These are phyloP conservation scores for Solidago caesia DNA, from an alignment of 129 eudicot genomes.

Conservation along the genomic window DNA sequence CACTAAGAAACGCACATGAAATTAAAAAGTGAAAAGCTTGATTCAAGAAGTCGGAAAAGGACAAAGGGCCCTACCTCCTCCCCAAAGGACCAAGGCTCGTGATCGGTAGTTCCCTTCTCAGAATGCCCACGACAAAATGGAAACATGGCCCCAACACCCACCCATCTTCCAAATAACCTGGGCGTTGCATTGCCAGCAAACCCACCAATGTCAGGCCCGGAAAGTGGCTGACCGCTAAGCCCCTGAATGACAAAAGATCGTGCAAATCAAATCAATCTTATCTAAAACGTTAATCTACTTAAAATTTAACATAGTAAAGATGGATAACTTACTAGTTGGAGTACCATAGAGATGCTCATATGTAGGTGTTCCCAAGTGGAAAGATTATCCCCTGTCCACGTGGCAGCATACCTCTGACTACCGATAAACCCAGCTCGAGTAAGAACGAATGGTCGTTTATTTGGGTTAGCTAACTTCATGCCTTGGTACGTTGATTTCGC, in stretches of 20 bases:
- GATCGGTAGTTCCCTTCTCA: slow-evolving; percentile 65
- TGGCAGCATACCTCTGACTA: slow-evolving; percentile 92
- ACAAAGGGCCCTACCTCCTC: slow-evolving; percentile 49
- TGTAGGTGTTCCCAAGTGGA: slow-evolving; percentile 98
- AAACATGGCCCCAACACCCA: slow-evolving; percentile 87
- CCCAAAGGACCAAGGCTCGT: slow-evolving; percentile 97
- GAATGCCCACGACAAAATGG: slow-evolving; percentile 97
- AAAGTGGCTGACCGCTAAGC: slow-evolving; percentile 93
- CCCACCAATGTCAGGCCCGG: slow-evolving; percentile 98
- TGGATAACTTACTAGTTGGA: slow-evolving; percentile 72
- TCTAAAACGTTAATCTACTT: neutral
- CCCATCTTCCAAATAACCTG: slow-evolving; percentile 89
- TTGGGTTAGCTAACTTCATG: slow-evolving; percentile 64
- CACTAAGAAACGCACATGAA: slow-evolving; percentile 45
- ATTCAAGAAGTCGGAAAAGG: neutral
- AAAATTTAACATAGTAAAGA: neutral
- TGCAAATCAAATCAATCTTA: neutral
- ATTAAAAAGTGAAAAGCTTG: neutral
- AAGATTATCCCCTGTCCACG: slow-evolving; percentile 97
- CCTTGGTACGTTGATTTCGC: slow-evolving; percentile 91
- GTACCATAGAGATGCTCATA: slow-evolving; percentile 94
- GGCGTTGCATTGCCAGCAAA: slow-evolving; percentile 96
- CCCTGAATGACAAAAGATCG: slow-evolving; percentile 42
- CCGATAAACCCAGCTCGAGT: slow-evolving; percentile 95
- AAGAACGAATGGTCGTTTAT: slow-evolving; percentile 91